Conservation (phyloP, 164 flowering plant genomes). For the Echeveria elegans region DNA sequence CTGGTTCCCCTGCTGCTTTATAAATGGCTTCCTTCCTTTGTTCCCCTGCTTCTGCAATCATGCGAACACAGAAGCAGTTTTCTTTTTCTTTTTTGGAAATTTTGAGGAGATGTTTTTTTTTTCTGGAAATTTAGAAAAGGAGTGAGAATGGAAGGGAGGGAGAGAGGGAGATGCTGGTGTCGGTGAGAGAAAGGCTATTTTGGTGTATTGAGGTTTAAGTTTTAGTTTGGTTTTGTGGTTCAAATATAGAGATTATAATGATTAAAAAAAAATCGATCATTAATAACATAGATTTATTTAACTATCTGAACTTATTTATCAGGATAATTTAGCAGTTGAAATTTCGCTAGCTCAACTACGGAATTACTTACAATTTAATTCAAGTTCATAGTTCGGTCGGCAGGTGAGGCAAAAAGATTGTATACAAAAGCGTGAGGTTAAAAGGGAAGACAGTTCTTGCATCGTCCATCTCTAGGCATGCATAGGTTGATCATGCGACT, state of each 20-base stretch:
- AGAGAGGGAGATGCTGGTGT: background rate
- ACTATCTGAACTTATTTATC: too few species aligned
- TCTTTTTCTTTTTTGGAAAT: background rate
- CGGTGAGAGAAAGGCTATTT: background rate
- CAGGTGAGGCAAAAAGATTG: too few species aligned
- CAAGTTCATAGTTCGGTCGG: too few species aligned
- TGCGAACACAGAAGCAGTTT: slow-evolving; percentile 1
- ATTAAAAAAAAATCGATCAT: too few species aligned
- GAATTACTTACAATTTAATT: too few species aligned
- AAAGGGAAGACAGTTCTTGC: too few species aligned
- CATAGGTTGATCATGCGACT: slow-evolving; percentile 1
- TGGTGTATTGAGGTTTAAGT: background rate
- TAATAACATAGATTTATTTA: too few species aligned
- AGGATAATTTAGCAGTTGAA: too few species aligned
- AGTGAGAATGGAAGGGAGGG: background rate
- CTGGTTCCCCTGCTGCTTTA: background rate
- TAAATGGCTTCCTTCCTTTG: too few species aligned
- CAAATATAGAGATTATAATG: background rate
- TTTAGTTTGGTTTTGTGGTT: background rate
- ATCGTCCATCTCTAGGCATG: too few species aligned
- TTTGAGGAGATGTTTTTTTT: background rate
- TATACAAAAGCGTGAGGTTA: too few species aligned
- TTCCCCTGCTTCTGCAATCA: slow-evolving; percentile 2
- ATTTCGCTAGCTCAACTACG: too few species aligned
- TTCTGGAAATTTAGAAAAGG: background rate